phyloP scores from a whole-genome alignment of 2,329 filamentous ascomycete genomes.

The Blastomyces parvus region DNA sequence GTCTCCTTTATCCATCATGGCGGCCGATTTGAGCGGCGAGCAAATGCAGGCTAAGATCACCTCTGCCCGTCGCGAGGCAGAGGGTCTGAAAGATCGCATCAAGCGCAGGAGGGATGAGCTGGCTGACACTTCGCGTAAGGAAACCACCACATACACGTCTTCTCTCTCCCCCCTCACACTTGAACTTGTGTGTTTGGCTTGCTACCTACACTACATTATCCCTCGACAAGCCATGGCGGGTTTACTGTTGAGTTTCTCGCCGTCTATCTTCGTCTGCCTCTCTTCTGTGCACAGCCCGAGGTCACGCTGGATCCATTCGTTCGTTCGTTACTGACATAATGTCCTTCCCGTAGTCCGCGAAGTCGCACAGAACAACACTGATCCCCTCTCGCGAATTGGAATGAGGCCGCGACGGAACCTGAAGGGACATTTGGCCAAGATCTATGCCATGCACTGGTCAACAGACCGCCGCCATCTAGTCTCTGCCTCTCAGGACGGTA shows the following conservation, averaged over 20 bases:
- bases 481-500: slow-evolving; percentile 95
- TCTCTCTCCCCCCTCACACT: slow-evolving; percentile 4
- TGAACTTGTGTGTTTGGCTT: slow-evolving; percentile 2
- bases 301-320: neutral
- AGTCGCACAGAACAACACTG: slow-evolving; percentile 85
- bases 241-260: neutral
- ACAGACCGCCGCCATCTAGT: slow-evolving; percentile 95
- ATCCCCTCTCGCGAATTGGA: slow-evolving; percentile 80
- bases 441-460: slow-evolving; percentile 99
- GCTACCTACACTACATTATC: neutral
- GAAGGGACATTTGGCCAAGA: slow-evolving; percentile 97
- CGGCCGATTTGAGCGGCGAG: slow-evolving; percentile 42
- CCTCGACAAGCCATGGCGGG: neutral
- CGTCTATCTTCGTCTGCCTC: neutral
- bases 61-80: slow-evolving; percentile 89
- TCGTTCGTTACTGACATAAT: slow-evolving; percentile 8
- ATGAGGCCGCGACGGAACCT: slow-evolving; percentile 97
- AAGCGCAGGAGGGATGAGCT: slow-evolving; percentile 99
- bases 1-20: slow-evolving; percentile 28
- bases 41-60: slow-evolving; percentile 87
- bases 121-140: slow-evolving; percentile 94
- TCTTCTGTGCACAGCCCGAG: neutral
- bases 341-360: slow-evolving; percentile 54
- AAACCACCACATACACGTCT: neutral
- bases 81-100: slow-evolving; percentile 95